Evolutionary conservation across 2,329 filamentous ascomycete genomes (phyloP).

Genomic region (Penicillium sp.): DNA sequence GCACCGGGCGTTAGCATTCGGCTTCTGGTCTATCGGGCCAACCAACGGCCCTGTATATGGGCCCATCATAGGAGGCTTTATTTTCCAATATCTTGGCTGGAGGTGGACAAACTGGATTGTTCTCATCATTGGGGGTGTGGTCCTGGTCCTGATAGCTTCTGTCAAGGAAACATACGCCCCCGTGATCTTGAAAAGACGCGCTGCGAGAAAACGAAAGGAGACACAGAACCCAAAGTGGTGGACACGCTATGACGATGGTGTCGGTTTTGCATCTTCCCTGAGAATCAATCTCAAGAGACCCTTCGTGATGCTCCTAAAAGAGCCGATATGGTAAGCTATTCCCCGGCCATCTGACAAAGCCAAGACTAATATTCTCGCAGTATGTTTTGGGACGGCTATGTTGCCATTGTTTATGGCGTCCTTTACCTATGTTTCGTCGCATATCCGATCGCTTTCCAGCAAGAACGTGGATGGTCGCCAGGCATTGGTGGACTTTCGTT

Average conservation of each 20-base stretch:
- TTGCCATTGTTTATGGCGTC: constrained; percentile 74
- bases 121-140: constrained; percentile 64
- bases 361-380: constrained; percentile 35
- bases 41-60: constrained; percentile 68
- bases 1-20: constrained; percentile 72
- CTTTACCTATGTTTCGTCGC: constrained; percentile 85
- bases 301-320: constrained; percentile 68
- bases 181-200: constrained; percentile 62
- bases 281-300: constrained; percentile 71
- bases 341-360: background rate
- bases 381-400: constrained; percentile 67
- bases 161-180: constrained; percentile 74
- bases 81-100: constrained; percentile 67
- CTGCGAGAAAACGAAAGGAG: constrained; percentile 59
- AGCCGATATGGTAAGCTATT: constrained; percentile 69
- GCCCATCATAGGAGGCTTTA: constrained; percentile 73
- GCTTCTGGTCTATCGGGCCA: constrained; percentile 75
- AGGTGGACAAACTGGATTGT: constrained; percentile 82
- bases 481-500: constrained; percentile 73
- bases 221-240: constrained; percentile 68
- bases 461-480: constrained; percentile 69
- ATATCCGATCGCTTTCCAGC: constrained; percentile 76
- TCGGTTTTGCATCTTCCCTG: constrained; percentile 60
- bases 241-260: constrained; percentile 70
- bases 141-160: constrained; percentile 55